Conservation (phyloP, 352 stramenopile genomes). For the Phytophthora vignae region DNA sequence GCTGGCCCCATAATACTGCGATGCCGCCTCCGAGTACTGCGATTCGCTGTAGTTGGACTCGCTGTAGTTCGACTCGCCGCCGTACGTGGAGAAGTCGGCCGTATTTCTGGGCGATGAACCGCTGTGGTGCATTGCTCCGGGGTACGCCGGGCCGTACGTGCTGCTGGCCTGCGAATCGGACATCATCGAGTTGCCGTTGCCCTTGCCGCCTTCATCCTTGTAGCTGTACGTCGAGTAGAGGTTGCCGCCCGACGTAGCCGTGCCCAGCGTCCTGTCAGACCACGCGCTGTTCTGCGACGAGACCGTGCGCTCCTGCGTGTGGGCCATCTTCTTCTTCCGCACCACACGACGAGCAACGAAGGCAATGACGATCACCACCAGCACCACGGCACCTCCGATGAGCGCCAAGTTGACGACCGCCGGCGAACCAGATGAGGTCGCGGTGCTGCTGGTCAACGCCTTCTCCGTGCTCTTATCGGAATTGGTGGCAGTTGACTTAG, state of each 20-base stretch:
- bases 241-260: conserved; percentile 22
- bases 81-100: conserved; percentile 42
- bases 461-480: conserved; percentile 6
- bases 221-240: conserved; percentile 42
- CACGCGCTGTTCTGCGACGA: conserved; percentile 34
- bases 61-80: conserved; percentile 39
- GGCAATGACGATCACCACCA: conserved; percentile 51
- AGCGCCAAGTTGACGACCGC: conserved; percentile 55
- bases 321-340: conserved; percentile 41
- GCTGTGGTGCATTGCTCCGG: conserved; percentile 31
- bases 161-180: conserved; percentile 35
- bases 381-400: conserved; percentile 47
- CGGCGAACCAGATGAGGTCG: conserved; percentile 26
- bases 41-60: conserved; percentile 35
- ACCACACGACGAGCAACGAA: conserved; percentile 55
- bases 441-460: conserved; percentile 17
- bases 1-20: conserved; percentile 11
- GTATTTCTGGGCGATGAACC: conserved; percentile 30
- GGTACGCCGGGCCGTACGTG: conserved; percentile 23
- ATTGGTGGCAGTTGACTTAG: conserved; percentile 11
- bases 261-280: conserved; percentile 31
- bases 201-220: conserved; percentile 29
- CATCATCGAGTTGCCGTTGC: conserved; percentile 31
- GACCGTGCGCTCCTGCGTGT: conserved; percentile 38
- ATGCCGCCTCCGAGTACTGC: not conserved